Percentiles rank a stretch among this genome's conserved stretches.
phyloP scores from a whole-genome alignment of 1,139 yeast genomes.

The Meyerozyma athensensis region DNA sequence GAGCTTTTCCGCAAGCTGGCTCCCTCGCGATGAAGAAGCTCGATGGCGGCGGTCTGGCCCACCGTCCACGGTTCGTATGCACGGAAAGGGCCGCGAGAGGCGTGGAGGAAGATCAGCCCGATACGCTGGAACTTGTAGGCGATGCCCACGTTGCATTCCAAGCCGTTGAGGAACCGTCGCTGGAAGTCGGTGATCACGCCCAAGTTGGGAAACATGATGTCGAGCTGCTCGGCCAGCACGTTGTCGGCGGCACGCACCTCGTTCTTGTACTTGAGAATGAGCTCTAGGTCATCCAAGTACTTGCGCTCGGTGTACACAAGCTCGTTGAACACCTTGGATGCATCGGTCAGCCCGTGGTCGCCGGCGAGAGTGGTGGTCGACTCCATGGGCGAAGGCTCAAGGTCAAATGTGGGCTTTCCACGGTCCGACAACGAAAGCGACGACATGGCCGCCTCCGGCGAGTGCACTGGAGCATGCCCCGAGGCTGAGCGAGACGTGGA shows the following conservation, averaged over 20 bases:
- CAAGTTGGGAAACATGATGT: conserved; percentile 81
- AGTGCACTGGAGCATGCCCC: background rate
- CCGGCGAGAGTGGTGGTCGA: conserved; percentile 14
- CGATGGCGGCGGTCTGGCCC: conserved; percentile 82
- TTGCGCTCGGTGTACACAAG: conserved; percentile 86
- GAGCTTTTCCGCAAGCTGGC: conserved; percentile 52
- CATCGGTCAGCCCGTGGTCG: conserved; percentile 39
- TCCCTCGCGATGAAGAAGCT: conserved; percentile 65
- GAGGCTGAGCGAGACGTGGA: background rate
- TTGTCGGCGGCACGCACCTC: conserved; percentile 64
- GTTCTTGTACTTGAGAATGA: conserved; percentile 59
- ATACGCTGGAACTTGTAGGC: conserved; percentile 76
- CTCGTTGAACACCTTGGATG: conserved; percentile 78
- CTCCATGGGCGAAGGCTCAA: conserved; percentile 6
- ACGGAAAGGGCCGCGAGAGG: conserved; percentile 72
- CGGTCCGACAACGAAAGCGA: background rate
- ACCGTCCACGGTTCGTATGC: conserved; percentile 90
- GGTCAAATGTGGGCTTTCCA: conserved; percentile 4
- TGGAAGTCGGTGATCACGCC: conserved; percentile 86
- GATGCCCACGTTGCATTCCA: conserved; percentile 81
- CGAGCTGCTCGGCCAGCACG: conserved; percentile 75
- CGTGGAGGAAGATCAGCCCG: conserved; percentile 82
- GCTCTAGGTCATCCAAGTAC: conserved; percentile 86
- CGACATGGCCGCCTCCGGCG: conserved; percentile 2
- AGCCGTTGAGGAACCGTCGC: conserved; percentile 78